Base-by-base conservation (phyloP, 768 basidiomycete species). In the Boletus huronensis region DNA sequence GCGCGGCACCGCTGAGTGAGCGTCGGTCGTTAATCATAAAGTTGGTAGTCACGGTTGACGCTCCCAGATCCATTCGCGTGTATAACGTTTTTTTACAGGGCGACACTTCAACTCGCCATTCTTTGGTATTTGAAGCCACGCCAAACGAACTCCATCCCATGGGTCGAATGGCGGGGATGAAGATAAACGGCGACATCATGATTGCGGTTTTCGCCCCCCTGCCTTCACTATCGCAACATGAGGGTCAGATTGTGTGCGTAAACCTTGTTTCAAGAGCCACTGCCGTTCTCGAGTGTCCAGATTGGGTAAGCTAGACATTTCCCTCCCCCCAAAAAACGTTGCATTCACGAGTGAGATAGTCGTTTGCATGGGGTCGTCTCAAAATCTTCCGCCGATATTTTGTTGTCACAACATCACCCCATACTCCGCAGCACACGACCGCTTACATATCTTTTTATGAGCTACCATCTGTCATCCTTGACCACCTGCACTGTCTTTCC, bases 131-230 rank as follows among this genome's bases (percentile, higher is more conserved):
- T 23, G 57, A 66, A 42, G 57, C 65, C 11, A 53, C 34, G 17
- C 46, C 61, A 0, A 23, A 25, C 25, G 54, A 67, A 43, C 58
- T 64, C 44, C 2, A 39, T 44, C 25, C 47, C 11, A 51, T 58
- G 26, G 65, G 66, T 45, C 62, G 45, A 17, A 52, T 64, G 44
- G 57, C 46, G 0, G 59, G 46, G 17, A 57, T 70, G 49, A 55
- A 63, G 34, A 66, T 68, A 29, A 61, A 58, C 32, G 58, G 61
- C 21, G 43, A 70, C 35, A 43, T 64, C 32, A 58, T 70, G 59
- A 36, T 55, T 41, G 52, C 38, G 13, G 43, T 57, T 19, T 54
- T 70, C 19, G 51, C 53, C 9, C 51, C 54, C 17, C 19, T 49
- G 3, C 32, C 56, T 36, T 39, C 56, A 11, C 21, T 23, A 9